Evolutionary conservation across 1,284 basidiomycete genomes (phyloP).

Genomic region (Malassezia nana): DNA sequence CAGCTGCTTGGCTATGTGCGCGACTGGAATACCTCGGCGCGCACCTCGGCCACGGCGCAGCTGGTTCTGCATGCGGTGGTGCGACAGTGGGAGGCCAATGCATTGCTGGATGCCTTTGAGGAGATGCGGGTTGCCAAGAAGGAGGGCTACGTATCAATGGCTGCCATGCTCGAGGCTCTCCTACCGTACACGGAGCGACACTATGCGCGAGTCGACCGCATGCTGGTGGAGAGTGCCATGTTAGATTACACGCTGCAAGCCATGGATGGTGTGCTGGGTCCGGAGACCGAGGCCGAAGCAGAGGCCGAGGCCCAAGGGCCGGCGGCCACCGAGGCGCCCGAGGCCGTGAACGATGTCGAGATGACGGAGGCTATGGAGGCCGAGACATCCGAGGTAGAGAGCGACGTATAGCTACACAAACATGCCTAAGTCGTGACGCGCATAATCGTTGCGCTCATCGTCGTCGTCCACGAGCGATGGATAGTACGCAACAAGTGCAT

Average conservation of each 20-base stretch:
- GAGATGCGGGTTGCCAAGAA: conserved; percentile 19
- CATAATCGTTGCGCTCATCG: conserved; percentile 38
- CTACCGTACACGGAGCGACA: conserved; percentile 92
- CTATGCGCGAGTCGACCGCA: conserved; percentile 68
- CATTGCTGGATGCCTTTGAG: conserved; percentile 64
- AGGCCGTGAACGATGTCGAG: background rate
- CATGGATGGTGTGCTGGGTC: conserved; percentile 60
- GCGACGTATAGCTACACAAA: conserved; percentile 10
- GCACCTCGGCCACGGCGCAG: conserved; percentile 78
- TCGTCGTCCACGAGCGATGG: conserved; percentile 52
- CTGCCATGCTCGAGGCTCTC: conserved; percentile 68
- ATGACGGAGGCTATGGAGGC: background rate
- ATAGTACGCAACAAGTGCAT: conserved; percentile 87
- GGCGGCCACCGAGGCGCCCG: background rate
- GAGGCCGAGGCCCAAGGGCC: background rate
- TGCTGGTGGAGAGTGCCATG: conserved; percentile 85
- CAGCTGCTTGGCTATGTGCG: conserved; percentile 71
- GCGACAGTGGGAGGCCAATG: conserved; percentile 62
- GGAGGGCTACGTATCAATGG: conserved; percentile 21
- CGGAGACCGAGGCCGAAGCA: conserved; percentile 4
- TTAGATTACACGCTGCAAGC: conserved; percentile 82
- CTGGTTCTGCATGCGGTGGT: conserved; percentile 70
- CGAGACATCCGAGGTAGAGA: background rate
- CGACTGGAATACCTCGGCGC: conserved; percentile 86
- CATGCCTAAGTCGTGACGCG: conserved; percentile 32